These are phyloP conservation scores for Fusarium brevicatenulatum DNA, from an alignment of 2,329 filamentous ascomycete genomes.

Conservation along the genomic window DNA sequence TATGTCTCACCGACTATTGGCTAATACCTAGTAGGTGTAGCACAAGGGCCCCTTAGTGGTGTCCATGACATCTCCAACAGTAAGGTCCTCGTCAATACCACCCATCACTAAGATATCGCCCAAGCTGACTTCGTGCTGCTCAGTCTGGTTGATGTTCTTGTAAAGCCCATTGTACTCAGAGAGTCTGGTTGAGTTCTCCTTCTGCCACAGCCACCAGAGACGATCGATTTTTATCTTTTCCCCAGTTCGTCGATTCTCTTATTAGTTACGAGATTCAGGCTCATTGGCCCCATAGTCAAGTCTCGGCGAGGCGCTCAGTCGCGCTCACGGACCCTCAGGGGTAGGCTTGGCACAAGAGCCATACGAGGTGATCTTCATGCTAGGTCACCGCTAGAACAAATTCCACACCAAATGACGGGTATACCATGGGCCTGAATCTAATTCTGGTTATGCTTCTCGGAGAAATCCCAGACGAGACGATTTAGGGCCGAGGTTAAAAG, in stretches of 20 bases:
- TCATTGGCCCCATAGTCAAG: neutral
- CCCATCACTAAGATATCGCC: neutral
- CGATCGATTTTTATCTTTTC: neutral
- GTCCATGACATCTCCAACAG: slow-evolving; percentile 10
- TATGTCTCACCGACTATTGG: neutral
- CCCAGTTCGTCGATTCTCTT: rapidly evolving
- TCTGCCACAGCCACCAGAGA: slow-evolving; percentile 14
- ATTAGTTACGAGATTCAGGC: neutral
- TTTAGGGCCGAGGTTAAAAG: neutral
- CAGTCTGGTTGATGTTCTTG: neutral
- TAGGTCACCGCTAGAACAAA: neutral
- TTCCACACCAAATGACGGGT: rapidly evolving
- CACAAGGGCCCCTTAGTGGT: neutral
- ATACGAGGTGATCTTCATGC: neutral
- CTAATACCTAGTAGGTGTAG: neutral
- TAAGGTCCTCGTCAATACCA: neutral
- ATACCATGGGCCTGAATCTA: neutral
- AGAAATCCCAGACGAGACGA: rapidly evolving
- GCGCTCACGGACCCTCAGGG: neutral
- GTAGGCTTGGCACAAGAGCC: neutral
- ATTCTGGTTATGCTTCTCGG: neutral
- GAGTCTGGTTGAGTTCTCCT: neutral
- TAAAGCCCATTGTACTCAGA: neutral
- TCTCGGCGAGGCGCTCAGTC: neutral
- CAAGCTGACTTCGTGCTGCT: neutral